Base-by-base conservation (phyloP, 306 rosid species). In the Senna tora region DNA sequence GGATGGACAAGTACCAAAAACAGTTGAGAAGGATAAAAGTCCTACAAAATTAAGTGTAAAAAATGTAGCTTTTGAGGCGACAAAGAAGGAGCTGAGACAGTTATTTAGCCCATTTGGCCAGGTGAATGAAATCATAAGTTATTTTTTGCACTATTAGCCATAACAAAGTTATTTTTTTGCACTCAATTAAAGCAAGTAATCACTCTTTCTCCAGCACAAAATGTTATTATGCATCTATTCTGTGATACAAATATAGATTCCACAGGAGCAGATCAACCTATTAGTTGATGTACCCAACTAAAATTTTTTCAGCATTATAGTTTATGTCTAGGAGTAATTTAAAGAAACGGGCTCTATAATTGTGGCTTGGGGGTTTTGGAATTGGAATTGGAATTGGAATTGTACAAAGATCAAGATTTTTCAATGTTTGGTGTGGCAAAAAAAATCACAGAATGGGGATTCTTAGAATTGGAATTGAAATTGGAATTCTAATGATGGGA, bases 51-150 rank as follows among this genome's bases (percentile, higher is more conserved):
- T 91, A 73, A 89, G 85, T 54, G 88, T 95, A 14, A 87, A 42
- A 87, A 95, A 95, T 71, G 90, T 91, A 51, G 97, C 99, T 60
- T 95, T 95, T 59, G 87, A 91, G 82, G 97, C 99, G 41, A 88
- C 96, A 30, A 83, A 80, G 83, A 91, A 88, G 86, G 99, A 95
- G 47, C 73, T 95, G 75, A 85, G 96, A 59, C 90, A 87, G 79
- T 85, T 95, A 58, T 95, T 95, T 77, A 84, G 87, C 76, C 91
- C 99, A 47, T 95, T 88, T 74, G 96, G 99, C 77, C 96, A 95
- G 99, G 99, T 94, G 65, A 89, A 73, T 87, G 36, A 57, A 56
- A 12, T 71, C 58, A 22, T 46, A 46, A 53, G 13, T 19, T 10
- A 36, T 71, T 34, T 56, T 61, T 77, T 65, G 21, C 13, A 2